A percentile compares a stretch with the other conserved stretches of the same genome.
These are phyloP conservation scores for Aspergillus sparsus DNA, from an alignment of 495 filamentous ascomycete species.

Conservation along the genomic window DNA sequence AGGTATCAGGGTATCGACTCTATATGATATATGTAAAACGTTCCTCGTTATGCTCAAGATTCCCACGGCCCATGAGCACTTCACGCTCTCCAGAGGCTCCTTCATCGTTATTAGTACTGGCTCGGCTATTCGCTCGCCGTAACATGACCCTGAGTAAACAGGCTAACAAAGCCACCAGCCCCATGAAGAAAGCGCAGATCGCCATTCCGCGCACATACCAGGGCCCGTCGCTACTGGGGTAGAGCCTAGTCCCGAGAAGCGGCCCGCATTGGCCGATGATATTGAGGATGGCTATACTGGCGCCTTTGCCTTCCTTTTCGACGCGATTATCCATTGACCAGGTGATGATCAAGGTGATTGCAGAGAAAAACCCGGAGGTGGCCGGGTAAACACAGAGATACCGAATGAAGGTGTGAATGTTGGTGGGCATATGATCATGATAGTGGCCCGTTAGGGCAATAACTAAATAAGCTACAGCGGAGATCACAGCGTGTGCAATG, in stretches of 20 bases:
- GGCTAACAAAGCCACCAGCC: slow-evolving; percentile 48
- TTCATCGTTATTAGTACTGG: background rate
- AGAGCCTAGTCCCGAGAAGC: slow-evolving; percentile 60
- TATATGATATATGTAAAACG: slow-evolving; percentile 39
- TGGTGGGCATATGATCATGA: slow-evolving; percentile 34
- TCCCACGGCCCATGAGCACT: slow-evolving; percentile 39
- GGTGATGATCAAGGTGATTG: slow-evolving; percentile 63
- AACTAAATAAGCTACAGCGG: slow-evolving; percentile 59
- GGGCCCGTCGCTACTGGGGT: slow-evolving; percentile 57
- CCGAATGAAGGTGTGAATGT: slow-evolving; percentile 42
- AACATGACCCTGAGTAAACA: slow-evolving; percentile 49
- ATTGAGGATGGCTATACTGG: slow-evolving; percentile 59
- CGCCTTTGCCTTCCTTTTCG: slow-evolving; percentile 56
- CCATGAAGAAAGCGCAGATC: slow-evolving; percentile 61
- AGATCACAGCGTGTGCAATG: slow-evolving; percentile 54
- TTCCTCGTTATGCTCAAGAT: slow-evolving; percentile 26
- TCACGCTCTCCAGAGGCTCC: slow-evolving; percentile 36
- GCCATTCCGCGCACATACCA: slow-evolving; percentile 61
- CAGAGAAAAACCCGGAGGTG: slow-evolving; percentile 60
- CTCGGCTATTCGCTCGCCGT: slow-evolving; percentile 39
- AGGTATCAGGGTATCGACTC: background rate
- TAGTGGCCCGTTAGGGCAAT: slow-evolving; percentile 50
- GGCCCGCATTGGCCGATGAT: slow-evolving; percentile 64
- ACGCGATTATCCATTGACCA: slow-evolving; percentile 66
- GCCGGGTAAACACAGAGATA: slow-evolving; percentile 62